Conservation (phyloP, 1,284 basidiomycete species). For the Trametes pubescens region DNA sequence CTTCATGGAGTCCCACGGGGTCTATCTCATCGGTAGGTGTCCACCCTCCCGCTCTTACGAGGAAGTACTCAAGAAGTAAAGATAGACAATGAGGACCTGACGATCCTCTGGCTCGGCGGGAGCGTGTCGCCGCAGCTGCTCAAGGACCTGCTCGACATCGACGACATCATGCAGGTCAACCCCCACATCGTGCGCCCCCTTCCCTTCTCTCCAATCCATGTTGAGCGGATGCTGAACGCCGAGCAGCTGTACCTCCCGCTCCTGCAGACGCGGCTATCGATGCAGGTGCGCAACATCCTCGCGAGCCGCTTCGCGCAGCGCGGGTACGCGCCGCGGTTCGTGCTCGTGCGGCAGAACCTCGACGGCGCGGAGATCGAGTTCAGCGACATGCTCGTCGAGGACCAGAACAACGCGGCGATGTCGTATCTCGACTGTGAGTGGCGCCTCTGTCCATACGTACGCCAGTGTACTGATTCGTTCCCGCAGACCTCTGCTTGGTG, state of each 20-base stretch:
- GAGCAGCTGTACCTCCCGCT: constrained; percentile 78
- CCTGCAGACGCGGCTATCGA: constrained; percentile 81
- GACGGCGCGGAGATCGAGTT: constrained; percentile 97
- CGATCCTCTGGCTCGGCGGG: constrained; percentile 92
- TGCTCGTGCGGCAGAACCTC: constrained; percentile 90
- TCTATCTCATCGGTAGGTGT: constrained; percentile 86
- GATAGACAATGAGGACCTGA: constrained; percentile 90
- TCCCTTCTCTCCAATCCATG: background rate
- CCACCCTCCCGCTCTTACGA: background rate
- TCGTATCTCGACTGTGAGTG: constrained; percentile 83
- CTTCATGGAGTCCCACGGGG: constrained; percentile 91
- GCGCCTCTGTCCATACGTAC: background rate
- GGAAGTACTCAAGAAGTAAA: background rate
- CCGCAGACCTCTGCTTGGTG: constrained; percentile 58
- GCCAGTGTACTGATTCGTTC: background rate
- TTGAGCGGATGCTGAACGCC: constrained; percentile 4
- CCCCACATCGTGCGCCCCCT: constrained; percentile 67
- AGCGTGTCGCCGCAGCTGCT: constrained; percentile 86
- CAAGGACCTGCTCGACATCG: constrained; percentile 87
- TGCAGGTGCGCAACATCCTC: constrained; percentile 88
- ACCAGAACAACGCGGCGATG: constrained; percentile 95
- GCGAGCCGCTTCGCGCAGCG: constrained; percentile 72
- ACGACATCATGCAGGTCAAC: constrained; percentile 80
- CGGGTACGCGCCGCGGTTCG: constrained; percentile 70
- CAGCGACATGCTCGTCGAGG: constrained; percentile 96